Percentiles rank a stretch among this genome's conserved stretches.
Evolutionary conservation across 1,284 basidiomycete species (phyloP).

Genomic region (Salmacisia buchloeana): DNA sequence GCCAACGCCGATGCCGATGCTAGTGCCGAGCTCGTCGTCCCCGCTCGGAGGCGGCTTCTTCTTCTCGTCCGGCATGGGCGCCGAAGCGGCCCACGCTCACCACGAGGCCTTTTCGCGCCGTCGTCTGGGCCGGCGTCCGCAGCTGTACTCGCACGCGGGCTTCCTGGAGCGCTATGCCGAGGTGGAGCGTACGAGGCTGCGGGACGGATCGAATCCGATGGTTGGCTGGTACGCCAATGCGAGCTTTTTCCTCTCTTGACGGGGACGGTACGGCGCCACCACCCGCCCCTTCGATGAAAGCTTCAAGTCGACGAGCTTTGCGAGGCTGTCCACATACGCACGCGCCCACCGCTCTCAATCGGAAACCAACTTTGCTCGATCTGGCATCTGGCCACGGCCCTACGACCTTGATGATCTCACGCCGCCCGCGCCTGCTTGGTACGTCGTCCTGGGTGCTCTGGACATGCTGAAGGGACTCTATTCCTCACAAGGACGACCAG

Average conservation of each 20-base stretch:
- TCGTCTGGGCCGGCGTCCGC: not conserved
- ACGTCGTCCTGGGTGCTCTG: no score
- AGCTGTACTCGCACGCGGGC: constrained; percentile 59
- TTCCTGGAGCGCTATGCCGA: constrained; percentile 79
- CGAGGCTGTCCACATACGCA: no score
- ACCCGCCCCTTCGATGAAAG: no score
- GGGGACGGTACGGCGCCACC: not conserved
- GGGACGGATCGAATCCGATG: constrained; percentile 79
- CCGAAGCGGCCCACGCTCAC: not conserved
- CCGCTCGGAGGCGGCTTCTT: constrained; percentile 8
- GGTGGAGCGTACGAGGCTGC: constrained; percentile 61
- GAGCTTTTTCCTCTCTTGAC: constrained; percentile 55
- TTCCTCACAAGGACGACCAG: no score
- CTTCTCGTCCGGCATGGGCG: not conserved
- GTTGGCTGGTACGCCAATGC: constrained; percentile 82
- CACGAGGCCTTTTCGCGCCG: not conserved
- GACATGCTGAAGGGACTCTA: no score
- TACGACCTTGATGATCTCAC: no score
- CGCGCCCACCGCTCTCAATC: no score
- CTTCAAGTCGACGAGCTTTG: no score
- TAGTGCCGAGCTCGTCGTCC: not conserved
- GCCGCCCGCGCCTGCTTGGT: no score
- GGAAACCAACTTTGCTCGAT: no score
- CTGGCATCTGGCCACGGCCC: no score
- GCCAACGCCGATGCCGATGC: not conserved